phyloP scores from a whole-genome alignment of 257 asterid species.

The Primulina eburnea region DNA sequence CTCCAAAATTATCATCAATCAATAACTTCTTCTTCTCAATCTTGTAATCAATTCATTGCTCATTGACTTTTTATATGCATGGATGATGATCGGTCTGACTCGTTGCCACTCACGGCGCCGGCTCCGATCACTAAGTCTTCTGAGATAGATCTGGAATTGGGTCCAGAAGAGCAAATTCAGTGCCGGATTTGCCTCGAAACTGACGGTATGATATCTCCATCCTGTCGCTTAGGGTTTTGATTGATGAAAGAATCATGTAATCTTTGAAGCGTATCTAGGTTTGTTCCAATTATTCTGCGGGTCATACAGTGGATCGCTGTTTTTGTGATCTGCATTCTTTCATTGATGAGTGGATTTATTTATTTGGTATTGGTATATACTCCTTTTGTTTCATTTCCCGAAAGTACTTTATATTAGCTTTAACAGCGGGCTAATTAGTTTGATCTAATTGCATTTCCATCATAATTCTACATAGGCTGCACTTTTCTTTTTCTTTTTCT shows the following conservation, averaged over 20 bases:
- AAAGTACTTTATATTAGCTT: neutral
- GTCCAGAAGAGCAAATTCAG: conserved; percentile 94
- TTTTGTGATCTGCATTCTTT: too few species aligned
- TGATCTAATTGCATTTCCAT: too few species aligned
- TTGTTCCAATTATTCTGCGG: too few species aligned
- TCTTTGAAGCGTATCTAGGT: too few species aligned
- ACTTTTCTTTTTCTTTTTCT: too few species aligned
- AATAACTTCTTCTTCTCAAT: too few species aligned
- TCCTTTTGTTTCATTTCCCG: neutral
- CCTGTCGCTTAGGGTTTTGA: conserved; percentile 7
- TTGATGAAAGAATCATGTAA: too few species aligned
- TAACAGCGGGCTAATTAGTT: neutral
- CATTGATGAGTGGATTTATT: neutral
- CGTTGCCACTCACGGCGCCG: conserved; percentile 76
- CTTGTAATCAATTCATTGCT: too few species aligned
- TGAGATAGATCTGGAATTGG: conserved; percentile 94
- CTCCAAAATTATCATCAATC: too few species aligned
- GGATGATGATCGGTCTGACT: conserved; percentile 57
- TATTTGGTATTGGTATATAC: too few species aligned
- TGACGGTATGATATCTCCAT: conserved; percentile 50
- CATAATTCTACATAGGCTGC: neutral
- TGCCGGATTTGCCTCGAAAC: conserved; percentile 98
- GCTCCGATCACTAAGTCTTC: conserved; percentile 51
- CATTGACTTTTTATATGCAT: conserved; percentile 16
- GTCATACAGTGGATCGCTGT: too few species aligned